Evolutionary conservation across 1,284 basidiomycete genomes (phyloP), one percentile per base, ranked within the genome.

Genomic region (Irpex sp.): DNA sequence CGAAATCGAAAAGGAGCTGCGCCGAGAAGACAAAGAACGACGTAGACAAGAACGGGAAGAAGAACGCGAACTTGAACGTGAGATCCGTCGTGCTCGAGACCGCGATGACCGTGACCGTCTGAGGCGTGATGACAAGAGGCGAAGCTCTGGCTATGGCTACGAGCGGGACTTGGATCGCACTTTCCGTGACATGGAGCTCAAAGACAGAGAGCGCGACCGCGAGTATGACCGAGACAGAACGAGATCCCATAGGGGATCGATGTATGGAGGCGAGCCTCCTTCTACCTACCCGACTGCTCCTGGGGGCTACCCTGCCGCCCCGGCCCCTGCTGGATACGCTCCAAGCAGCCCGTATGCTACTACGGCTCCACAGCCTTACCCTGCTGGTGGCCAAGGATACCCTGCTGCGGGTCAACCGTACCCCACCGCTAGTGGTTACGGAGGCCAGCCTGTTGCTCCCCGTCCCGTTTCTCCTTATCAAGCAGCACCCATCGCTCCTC

Each of bases 21-120:
- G 61, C 26, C 61, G 64, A 19, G 76, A 82, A 21, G 86, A 88
- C 65, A 84, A 86, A 43, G 82, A 80, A 67, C 78, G 81, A 63
- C 77, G 80, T 68, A 65, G 65, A 15, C 68, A 67, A 51, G 75
- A 87, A 74, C 84, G 87, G 68, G 84, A 85, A 61, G 76, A 73
- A 57, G 77, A 80, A 55, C 68, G 70, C 70, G 49, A 51, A 26
- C 55, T 62, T 65, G 80, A 83, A 39, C 76, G 77, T 58, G 86
- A 88, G 33, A 75, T 79, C 2, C 76, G 81, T 60, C 69, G 65
- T 26, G 70, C 69, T 17, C 69, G 69, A 50, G 71, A 70, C 3
- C 67, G 67, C 55, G 66, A 67, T 46, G 63, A 65, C 9, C 49
- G 43, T 60, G 67, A 62, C 62, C 64, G 62, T 59, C 58, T 63